Evolutionary conservation across 371 early-diverging fungal species (phyloP).

Genomic region (Circinella umbellata): DNA sequence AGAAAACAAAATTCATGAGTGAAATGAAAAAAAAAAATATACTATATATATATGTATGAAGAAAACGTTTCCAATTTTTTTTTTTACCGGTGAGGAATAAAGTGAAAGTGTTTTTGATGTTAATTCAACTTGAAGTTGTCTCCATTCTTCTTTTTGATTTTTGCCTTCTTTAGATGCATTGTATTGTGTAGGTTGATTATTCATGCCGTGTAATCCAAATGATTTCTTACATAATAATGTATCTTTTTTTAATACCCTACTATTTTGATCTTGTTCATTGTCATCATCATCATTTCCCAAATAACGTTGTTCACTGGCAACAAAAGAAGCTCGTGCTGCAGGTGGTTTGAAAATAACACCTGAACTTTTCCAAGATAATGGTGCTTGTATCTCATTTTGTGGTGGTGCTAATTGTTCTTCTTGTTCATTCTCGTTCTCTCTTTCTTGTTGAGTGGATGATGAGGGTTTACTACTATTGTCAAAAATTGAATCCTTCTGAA

Average conservation of each 20-base stretch:
- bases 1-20: not conserved
- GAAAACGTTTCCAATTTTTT: constrained; percentile 14
- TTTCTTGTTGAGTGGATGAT: not conserved
- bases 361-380: constrained; percentile 14
- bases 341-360: constrained; percentile 32
- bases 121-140: constrained; percentile 34
- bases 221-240: constrained; percentile 35
- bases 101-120: constrained; percentile 22
- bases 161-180: constrained; percentile 33
- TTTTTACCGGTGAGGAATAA: constrained; percentile 36
- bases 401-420: no score
- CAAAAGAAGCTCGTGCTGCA: not conserved
- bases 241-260: constrained; percentile 27
- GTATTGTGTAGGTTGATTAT: constrained; percentile 34
- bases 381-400: not conserved
- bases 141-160: constrained; percentile 38
- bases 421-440: not conserved
- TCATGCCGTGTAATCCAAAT: constrained; percentile 10
- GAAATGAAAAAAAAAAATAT: no score
- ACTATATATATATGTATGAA: not conserved
- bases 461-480: not conserved
- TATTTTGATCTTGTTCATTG: not conserved
- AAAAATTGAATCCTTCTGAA: no score
- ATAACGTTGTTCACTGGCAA: not conserved
- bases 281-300: not conserved